Base-by-base conservation (phyloP, 495 filamentous ascomycete genomes). In the Margaritispora aquatica region DNA sequence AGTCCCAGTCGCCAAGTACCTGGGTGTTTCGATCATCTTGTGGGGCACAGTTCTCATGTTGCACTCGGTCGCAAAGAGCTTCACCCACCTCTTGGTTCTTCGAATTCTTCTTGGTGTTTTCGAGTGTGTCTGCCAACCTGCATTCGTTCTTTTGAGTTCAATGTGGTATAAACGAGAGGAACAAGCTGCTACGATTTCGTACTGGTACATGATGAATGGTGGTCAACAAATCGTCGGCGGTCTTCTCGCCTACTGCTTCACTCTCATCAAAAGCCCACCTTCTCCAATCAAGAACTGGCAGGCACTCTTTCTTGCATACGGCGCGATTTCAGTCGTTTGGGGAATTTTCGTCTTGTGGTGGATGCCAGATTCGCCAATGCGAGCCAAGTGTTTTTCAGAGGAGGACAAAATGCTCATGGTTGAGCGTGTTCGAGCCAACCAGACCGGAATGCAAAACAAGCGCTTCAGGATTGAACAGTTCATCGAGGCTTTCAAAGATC, bases 181-280 rank as follows among this genome's bases (percentile, higher is more conserved):
- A 68, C 83, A 86, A 63, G 80, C 79, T 8, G 73, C 71, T 24
- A 77, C 82, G 0, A 75, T 81, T 27, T 78, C 76, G 29, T 78
- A 81, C 65, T 87, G 83, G 83, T 86, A 85, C 81, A 86, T 84
- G 81, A 85, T 84, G 79, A 85, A 85, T 66, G 82, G 82, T 10
- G 76, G 74, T 5, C 81, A 84, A 53, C 82, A 85, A 36, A 63
- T 63, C 19, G 57, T 66, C 11, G 64, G 64, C 13, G 61, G 64
- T 27, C 61, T 66, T 21, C 51, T 66, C 2, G 64, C 64, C 3
- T 66, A 58, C 63, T 52, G 59, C 56, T 59, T 66, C 59, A 56
- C 60, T 3, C 55, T 61, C 38, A 50, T 58, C 55, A 56, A 56
- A 49, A 27, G 24, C 15, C 41, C 53, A 0, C 61, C 55, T 57